These are phyloP conservation scores for Aspergillus sp. DNA, from an alignment of 2,329 filamentous ascomycete genomes.

Conservation along the genomic window DNA sequence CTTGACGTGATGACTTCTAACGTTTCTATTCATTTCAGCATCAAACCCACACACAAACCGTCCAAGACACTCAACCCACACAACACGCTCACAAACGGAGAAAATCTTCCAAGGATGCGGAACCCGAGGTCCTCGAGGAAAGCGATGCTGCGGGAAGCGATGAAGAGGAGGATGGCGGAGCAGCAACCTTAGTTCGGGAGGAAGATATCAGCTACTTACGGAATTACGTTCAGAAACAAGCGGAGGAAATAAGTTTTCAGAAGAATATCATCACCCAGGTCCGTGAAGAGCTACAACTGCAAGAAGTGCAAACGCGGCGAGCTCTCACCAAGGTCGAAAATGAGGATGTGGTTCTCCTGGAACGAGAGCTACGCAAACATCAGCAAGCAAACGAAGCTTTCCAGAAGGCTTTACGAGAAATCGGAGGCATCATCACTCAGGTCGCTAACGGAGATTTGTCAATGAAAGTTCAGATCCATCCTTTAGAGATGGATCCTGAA, in stretches of 20 bases:
- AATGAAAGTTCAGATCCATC: conserved; percentile 95
- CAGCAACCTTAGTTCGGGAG: conserved; percentile 61
- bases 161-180: conserved; percentile 53
- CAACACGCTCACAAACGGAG: conserved; percentile 39
- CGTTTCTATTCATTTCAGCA: conserved; percentile 35
- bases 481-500: conserved; percentile 95
- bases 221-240: conserved; percentile 91
- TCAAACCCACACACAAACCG: conserved; percentile 26
- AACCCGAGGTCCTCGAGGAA: conserved; percentile 29
- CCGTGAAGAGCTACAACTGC: conserved; percentile 79
- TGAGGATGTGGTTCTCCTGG: conserved; percentile 82
- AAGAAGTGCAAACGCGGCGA: conserved; percentile 80
- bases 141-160: conserved; percentile 37
- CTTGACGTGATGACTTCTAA: conserved; percentile 13
- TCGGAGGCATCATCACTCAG: conserved; percentile 94
- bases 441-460: conserved; percentile 93
- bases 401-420: conserved; percentile 94
- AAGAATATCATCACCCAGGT: conserved; percentile 82
- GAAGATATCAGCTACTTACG: conserved; percentile 82
- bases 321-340: conserved; percentile 80
- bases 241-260: conserved; percentile 85
- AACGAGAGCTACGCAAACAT: conserved; percentile 93
- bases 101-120: conserved; percentile 33
- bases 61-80: conserved; percentile 16
- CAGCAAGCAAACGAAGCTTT: conserved; percentile 98